Percentiles rank a stretch among this genome's conserved stretches.
These are phyloP conservation scores for Misopates orontium DNA, from an alignment of 257 asterid species.

Conservation along the genomic window DNA sequence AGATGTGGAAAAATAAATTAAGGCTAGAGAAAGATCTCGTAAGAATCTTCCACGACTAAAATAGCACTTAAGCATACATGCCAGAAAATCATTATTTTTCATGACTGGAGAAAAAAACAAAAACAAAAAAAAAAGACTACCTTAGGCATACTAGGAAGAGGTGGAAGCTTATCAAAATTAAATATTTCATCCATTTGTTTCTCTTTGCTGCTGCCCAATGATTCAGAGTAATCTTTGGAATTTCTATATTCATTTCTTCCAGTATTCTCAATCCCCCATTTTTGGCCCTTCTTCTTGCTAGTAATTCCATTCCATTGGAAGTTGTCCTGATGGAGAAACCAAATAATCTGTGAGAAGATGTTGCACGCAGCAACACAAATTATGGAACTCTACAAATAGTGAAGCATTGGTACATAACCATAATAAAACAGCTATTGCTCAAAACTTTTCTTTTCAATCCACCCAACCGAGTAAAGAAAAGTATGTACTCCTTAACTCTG, in stretches of 20 bases:
- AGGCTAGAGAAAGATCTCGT: conserved; percentile 4
- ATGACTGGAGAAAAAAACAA: conserved; percentile 9
- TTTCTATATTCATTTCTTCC: conserved; percentile 44
- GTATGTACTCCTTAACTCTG: no score
- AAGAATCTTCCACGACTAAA: not conserved
- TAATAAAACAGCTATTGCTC: no score
- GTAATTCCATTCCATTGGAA: conserved; percentile 83
- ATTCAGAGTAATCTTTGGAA: conserved; percentile 39
- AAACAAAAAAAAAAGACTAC: conserved; percentile 37
- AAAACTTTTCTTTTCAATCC: no score
- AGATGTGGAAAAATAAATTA: no score
- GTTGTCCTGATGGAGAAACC: conserved; percentile 47
- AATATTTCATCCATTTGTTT: conserved; percentile 33
- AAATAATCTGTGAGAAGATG: conserved; percentile 13
- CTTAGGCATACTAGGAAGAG: conserved; percentile 66
- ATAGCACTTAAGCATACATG: not conserved
- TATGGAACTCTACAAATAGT: no score
- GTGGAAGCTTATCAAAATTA: conserved; percentile 74
- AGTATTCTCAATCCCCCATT: conserved; percentile 76
- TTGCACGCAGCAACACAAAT: not conserved
- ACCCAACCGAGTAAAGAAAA: no score
- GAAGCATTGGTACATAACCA: no score
- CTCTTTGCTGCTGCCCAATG: conserved; percentile 33
- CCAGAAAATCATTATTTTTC: not conserved
- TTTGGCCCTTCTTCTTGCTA: conserved; percentile 92